Percentiles rank a stretch among this genome's conserved stretches.
phyloP scores from a whole-genome alignment of 257 asterid genomes.

The Nicotiana sylvestris region DNA sequence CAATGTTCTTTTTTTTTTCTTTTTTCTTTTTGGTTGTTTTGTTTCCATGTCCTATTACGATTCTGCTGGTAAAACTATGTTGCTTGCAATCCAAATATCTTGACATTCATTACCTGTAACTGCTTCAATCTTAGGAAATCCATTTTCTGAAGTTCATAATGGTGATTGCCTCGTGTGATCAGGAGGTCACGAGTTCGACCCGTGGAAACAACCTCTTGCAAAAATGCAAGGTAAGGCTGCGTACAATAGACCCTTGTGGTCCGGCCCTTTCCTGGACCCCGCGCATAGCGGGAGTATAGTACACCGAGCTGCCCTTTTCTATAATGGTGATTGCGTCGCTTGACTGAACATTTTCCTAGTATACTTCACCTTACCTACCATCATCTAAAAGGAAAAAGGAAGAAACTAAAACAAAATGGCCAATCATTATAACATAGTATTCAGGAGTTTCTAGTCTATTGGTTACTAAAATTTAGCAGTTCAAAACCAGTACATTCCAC shows the following conservation, averaged over 20 bases:
- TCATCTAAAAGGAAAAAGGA: neutral
- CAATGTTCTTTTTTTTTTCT: no score
- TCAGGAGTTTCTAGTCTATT: neutral
- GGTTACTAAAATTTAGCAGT: neutral
- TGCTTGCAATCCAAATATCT: neutral
- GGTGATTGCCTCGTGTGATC: no score
- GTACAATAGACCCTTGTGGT: no score
- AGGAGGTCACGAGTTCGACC: no score
- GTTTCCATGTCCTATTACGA: neutral
- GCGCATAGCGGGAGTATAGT: no score
- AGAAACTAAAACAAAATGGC: neutral
- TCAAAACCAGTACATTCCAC: neutral
- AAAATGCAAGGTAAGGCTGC: no score
- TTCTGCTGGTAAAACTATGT: neutral
- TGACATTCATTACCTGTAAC: neutral
- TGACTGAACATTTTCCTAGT: neutral
- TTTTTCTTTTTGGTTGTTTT: neutral
- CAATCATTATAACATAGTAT: neutral
- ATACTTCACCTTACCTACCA: neutral
- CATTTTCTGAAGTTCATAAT: no score
- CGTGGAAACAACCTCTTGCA: no score
- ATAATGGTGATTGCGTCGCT: neutral
- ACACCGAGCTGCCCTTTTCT: no score
- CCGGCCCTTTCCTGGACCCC: no score
- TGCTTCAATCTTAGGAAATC: no score